Base-by-base conservation (phyloP, 1,139 yeast species). In the Geotrichum bryndzae region DNA sequence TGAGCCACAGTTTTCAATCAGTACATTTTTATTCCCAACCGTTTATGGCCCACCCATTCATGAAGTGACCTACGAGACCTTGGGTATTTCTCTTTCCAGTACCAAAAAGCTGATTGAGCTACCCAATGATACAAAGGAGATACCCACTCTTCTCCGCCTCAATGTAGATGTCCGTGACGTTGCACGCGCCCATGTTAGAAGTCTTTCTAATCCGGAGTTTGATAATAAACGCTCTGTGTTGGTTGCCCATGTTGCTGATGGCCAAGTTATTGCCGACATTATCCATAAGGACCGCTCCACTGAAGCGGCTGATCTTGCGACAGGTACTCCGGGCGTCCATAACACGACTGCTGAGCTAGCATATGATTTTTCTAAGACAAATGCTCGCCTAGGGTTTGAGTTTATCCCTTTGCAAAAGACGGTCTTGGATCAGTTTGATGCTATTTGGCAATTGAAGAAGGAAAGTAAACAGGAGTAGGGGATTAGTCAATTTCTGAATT, bases 31-130 rank as follows among this genome's bases (percentile, higher is more conserved):
- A 63, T 84, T 85, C 15, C 76, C 76, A 1, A 75, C 68, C 60
- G 80, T 80, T 2, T 77, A 79, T 68, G 85, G 85, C 15, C 85
- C 85, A 45, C 70, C 64, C 69, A 27, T 27, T 27, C 31, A 18
- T 18, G 18, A 18, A 18, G 18, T 18, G 18, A 18, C 18, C 18
- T 18, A 18, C 18, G 18, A 18, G 31, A 27, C 3, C 31, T 27
- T 27, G 31, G 31, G 31, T 27, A 3, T 27, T 70, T 65, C 67
- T 69, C 1, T 66, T 51, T 13, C 23, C 15, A n/a, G 25, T n/a
- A n/a, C 33, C 33, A 25, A 23, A 11, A 7, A 51, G 31, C 31
- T 27, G 31, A 27, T 27, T 27, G 31, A 27, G 31, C 31, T 27
- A 27, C 51, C 57, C 38, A 38, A 50, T 27, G 52, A 58, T 11